Evolutionary conservation across 164 flowering plant genomes (phyloP), one percentile per base, ranked within the genome.

Genomic region (Kalanchoe fedtschenkoi): DNA sequence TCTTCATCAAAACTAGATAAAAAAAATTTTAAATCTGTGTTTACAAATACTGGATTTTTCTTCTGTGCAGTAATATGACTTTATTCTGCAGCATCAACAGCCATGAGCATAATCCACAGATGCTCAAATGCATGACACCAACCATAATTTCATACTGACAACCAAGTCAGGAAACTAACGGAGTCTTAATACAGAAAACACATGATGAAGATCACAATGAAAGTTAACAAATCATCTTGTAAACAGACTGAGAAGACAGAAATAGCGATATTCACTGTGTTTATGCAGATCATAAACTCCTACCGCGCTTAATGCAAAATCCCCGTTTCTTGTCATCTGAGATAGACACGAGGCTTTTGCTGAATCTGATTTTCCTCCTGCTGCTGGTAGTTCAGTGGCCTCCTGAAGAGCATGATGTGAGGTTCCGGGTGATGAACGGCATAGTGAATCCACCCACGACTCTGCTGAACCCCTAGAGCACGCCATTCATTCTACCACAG

Each of bases 351-450:
- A 59, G 24, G 21, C 41, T 82, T 59, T 62, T 79, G 77, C 69
- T 82, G 75, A 37, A 74, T 80, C 65, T 78, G 84, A 58, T 72
- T 77, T 77, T 85, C 86, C 66, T 82, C 81, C 71, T 83, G 88
- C 80, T 85, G 97, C 77, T 91, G 98, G 66, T 78, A 89, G 72
- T 87, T 85, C 62, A 92, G 71, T 17, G 96, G 83, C 91, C 98
- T 87, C 83, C 98, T 84, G 80, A 89, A 92, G 42, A 92, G 91
- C 98, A 92, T 92, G 65, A 93, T 93, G 74, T 93, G 98, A 47
- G 97, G 97, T 78, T 93, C 97, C 1, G 97, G 97, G 34, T 96
- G 84, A 65, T 93, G 97, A 65, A 89, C 78, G 1, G 98, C 96
- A 68, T 92, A 92, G 70, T 92, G 96, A 6, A 89, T 91, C 98